Evolutionary conservation across 2,329 filamentous ascomycete species (phyloP).

Genomic region (Diaporthe sp.): DNA sequence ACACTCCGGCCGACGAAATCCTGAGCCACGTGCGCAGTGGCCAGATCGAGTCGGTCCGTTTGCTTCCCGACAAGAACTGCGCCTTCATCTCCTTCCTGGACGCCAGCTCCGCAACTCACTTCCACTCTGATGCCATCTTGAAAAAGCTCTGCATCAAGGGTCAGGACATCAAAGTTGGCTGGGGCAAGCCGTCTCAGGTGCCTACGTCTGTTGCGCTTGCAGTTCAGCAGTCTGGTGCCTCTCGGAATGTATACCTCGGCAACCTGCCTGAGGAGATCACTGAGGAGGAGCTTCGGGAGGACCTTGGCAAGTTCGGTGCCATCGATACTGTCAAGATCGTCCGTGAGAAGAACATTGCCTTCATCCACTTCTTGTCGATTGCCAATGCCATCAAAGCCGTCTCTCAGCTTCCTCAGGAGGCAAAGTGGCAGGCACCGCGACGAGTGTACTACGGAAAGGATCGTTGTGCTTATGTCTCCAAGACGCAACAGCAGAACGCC

Average conservation of each 20-base stretch:
- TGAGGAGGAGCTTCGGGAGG: slow-evolving; percentile 94
- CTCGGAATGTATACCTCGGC: slow-evolving; percentile 95
- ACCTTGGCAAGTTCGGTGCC: slow-evolving; percentile 94
- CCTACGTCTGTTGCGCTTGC: slow-evolving; percentile 97
- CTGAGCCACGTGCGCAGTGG: slow-evolving; percentile 95
- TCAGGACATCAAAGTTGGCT: slow-evolving; percentile 99
- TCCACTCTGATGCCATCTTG: slow-evolving; percentile 99
- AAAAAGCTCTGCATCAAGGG: slow-evolving; percentile 99
- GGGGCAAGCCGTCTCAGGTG: slow-evolving; percentile 98
- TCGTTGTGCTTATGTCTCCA: slow-evolving; percentile 97
- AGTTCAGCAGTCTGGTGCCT: slow-evolving; percentile 97
- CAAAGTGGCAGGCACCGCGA: slow-evolving; percentile 95
- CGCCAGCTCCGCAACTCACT: slow-evolving; percentile 96
- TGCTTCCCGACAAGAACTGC: slow-evolving; percentile 99
- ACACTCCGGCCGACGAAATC: slow-evolving; percentile 97
- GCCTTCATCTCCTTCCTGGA: slow-evolving; percentile 99
- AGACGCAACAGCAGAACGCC: slow-evolving; percentile 99
- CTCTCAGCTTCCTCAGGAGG: slow-evolving; percentile 93
- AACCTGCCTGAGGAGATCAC: slow-evolving; percentile 91
- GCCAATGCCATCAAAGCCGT: slow-evolving; percentile 99
- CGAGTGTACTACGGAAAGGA: slow-evolving; percentile 99
- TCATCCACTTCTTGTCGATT: slow-evolving; percentile 97
- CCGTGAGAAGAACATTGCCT: slow-evolving; percentile 96
- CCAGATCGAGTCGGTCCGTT: slow-evolving; percentile 97
- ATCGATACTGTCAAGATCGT: slow-evolving; percentile 99